phyloP scores from a whole-genome alignment of 768 basidiomycete species.

The Naganishia onofrii region DNA sequence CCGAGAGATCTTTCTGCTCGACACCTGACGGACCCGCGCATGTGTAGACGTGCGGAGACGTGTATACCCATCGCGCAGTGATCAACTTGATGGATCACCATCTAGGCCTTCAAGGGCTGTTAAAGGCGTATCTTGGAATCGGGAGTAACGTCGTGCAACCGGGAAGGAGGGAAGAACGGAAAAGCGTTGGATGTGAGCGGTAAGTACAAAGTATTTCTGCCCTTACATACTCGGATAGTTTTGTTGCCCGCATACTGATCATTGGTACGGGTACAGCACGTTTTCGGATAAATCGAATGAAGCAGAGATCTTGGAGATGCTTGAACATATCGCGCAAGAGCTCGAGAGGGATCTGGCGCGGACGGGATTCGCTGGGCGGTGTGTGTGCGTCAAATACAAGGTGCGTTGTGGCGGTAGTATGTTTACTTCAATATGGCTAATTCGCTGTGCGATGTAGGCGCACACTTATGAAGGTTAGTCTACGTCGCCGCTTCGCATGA shows the following conservation, averaged over 20 bases:
- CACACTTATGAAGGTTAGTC: conserved; percentile 76
- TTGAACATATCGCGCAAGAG: conserved; percentile 76
- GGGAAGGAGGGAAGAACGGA: conserved; percentile 72
- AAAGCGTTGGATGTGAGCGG: conserved; percentile 91
- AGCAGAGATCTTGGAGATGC: conserved; percentile 67
- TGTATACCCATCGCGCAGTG: conserved; percentile 69
- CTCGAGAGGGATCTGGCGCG: conserved; percentile 74
- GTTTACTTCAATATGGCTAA: too few relatives aligned
- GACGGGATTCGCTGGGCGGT: conserved; percentile 81
- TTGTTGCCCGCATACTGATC: too few relatives aligned
- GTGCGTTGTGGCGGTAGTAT: conserved; percentile 34
- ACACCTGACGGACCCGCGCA: too few relatives aligned
- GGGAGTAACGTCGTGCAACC: conserved; percentile 78
- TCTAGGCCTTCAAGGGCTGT: conserved; percentile 71
- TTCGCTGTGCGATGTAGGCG: conserved; percentile 51
- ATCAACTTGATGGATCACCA: conserved; percentile 83
- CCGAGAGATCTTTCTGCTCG: too few relatives aligned
- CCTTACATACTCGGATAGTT: too few relatives aligned
- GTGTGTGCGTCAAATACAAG: conserved; percentile 89
- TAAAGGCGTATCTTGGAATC: conserved; percentile 78
- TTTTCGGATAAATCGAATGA: conserved; percentile 68
- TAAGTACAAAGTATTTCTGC: conserved; percentile 52
- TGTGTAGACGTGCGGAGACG: conserved; percentile 61
- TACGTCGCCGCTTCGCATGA: neutral
- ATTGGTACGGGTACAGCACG: conserved; percentile 59